These are phyloP conservation scores for Poronia punctata DNA, from an alignment of 495 filamentous ascomycete genomes.

Conservation along the genomic window DNA sequence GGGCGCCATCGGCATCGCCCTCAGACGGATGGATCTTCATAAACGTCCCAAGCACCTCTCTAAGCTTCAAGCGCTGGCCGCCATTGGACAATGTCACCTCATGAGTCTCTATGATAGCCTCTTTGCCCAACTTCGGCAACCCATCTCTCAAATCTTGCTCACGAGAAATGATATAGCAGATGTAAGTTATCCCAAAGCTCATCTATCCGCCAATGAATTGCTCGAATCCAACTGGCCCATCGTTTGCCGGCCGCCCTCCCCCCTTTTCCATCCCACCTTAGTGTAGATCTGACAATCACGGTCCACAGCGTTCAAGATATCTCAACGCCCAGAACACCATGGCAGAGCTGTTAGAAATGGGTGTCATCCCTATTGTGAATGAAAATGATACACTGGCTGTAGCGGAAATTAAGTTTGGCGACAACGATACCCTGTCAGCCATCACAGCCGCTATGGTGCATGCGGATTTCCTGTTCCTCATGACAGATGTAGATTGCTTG, in stretches of 20 bases:
- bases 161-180: slow-evolving; percentile 98
- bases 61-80: slow-evolving; percentile 84
- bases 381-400: slow-evolving; percentile 97
- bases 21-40: slow-evolving; percentile 84
- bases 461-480: slow-evolving; percentile 93
- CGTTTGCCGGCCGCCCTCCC: too few relatives aligned
- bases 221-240: too few relatives aligned
- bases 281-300: background rate
- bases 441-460: slow-evolving; percentile 97
- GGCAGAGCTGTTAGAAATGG: slow-evolving; percentile 83
- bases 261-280: background rate
- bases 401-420: slow-evolving; percentile 98
- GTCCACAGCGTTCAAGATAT: slow-evolving; percentile 74
- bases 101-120: slow-evolving; percentile 94
- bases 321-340: slow-evolving; percentile 94
- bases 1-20: slow-evolving; percentile 88
- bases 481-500: slow-evolving; percentile 97
- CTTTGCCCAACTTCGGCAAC: slow-evolving; percentile 78
- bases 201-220: too few relatives aligned
- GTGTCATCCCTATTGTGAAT: slow-evolving; percentile 96
- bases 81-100: slow-evolving; percentile 90
- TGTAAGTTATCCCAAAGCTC: slow-evolving; percentile 42
- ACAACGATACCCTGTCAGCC: slow-evolving; percentile 94
- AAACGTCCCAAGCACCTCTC: slow-evolving; percentile 82
- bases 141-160: slow-evolving; percentile 87